These are phyloP conservation scores for Candida gorgasii DNA, from an alignment of 805 yeast species.

Conservation along the genomic window DNA sequence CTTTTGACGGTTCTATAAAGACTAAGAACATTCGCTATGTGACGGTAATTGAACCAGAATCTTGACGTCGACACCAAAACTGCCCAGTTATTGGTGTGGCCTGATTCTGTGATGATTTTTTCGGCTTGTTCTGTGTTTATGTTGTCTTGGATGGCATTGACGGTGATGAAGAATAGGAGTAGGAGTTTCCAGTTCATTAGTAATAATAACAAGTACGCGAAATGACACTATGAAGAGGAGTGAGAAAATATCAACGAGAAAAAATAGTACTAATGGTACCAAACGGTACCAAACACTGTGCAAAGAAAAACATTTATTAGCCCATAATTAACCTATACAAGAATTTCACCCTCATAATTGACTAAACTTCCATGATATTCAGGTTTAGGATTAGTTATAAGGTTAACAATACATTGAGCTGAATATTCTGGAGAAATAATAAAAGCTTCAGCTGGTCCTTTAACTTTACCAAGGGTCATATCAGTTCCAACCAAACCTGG, in stretches of 20 bases:
- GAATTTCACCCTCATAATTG: not conserved
- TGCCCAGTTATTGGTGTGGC: conserved; percentile 75
- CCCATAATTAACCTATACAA: too few relatives aligned
- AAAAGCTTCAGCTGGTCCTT: not conserved
- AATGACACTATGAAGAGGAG: too few relatives aligned
- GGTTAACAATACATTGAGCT: not conserved
- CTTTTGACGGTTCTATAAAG: conserved; percentile 95
- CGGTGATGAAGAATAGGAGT: not conserved
- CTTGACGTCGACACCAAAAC: conserved; percentile 94
- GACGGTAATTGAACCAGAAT: conserved; percentile 98
- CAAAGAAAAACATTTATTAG: too few relatives aligned
- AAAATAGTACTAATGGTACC: too few relatives aligned
- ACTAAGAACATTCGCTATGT: conserved; percentile 93
- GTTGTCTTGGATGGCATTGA: not conserved
- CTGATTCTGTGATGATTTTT: conserved; percentile 27
- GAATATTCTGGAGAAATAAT: not conserved
- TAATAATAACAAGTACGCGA: too few relatives aligned
- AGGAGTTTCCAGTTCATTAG: not conserved
- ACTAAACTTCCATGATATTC: not conserved
- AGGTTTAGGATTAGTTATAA: not conserved
- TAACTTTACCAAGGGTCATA: not conserved
- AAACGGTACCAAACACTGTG: too few relatives aligned
- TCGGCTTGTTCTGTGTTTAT: conserved; percentile 16
- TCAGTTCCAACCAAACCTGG: conserved; percentile 9
- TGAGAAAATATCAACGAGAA: too few relatives aligned